Evolutionary conservation across 805 yeast genomes (phyloP).

Genomic region (Pichia kluyveri): DNA sequence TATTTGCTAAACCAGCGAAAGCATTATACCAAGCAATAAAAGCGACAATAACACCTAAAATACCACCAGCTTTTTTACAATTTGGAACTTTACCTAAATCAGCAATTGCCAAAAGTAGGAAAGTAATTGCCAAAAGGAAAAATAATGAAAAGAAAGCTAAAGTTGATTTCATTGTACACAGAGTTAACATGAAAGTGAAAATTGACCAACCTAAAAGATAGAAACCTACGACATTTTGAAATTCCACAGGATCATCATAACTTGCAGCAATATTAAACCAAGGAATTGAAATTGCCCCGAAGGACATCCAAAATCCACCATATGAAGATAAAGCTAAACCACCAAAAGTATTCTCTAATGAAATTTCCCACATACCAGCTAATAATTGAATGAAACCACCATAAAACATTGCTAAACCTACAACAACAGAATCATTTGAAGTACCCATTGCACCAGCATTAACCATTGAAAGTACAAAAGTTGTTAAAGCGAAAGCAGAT

Average conservation of each 20-base stretch:
- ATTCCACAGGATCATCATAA: constrained; percentile 33
- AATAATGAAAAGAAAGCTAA: constrained; percentile 45
- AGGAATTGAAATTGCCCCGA: constrained; percentile 54
- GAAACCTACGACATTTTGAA: constrained; percentile 47
- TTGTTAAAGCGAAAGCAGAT: constrained; percentile 60
- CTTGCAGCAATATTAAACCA: constrained; percentile 51
- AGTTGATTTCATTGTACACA: constrained; percentile 51
- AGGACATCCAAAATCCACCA: constrained; percentile 75
- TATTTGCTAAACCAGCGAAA: constrained; percentile 57
- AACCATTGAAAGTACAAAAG: constrained; percentile 54
- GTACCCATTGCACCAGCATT: constrained; percentile 66
- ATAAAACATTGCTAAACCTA: constrained; percentile 59
- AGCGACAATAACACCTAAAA: constrained; percentile 52
- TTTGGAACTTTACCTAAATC: constrained; percentile 35
- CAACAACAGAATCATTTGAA: constrained; percentile 47
- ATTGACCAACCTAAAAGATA: constrained; percentile 56
- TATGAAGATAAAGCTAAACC: constrained; percentile 51
- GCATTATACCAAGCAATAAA: constrained; percentile 65
- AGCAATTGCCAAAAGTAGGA: constrained; percentile 43
- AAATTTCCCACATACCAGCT: constrained; percentile 71
- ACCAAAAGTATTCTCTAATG: constrained; percentile 71
- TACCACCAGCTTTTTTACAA: constrained; percentile 49
- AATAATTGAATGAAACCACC: constrained; percentile 66
- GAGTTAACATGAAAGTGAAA: constrained; percentile 48
- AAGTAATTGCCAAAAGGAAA: constrained; percentile 43